phyloP scores from a whole-genome alignment of 768 basidiomycete genomes.

The Mycena belliarum region DNA sequence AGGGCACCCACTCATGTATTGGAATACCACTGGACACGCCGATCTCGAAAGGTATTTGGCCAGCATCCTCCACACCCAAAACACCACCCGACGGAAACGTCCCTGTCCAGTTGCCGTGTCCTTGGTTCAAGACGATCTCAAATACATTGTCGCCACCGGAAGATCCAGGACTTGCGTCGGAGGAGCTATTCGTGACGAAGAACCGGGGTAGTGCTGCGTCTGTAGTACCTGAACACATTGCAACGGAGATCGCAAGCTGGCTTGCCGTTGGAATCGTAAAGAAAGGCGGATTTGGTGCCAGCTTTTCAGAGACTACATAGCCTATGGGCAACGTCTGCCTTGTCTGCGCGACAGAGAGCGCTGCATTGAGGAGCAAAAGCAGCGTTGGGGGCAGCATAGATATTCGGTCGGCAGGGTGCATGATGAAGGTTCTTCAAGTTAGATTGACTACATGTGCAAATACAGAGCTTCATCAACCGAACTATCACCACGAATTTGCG shows the following conservation, averaged over 20 bases:
- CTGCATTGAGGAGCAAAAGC: constrained; percentile 34
- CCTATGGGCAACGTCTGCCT: constrained; percentile 31
- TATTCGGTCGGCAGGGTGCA: constrained; percentile 15
- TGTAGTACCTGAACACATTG: constrained; percentile 41
- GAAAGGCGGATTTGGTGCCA: constrained; percentile 34
- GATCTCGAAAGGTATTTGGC: constrained; percentile 54
- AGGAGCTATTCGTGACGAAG: constrained; percentile 56
- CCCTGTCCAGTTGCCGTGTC: constrained; percentile 55
- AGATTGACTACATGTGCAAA: not conserved
- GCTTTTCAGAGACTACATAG: constrained; percentile 32
- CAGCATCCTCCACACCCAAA: constrained; percentile 45
- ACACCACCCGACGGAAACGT: constrained; percentile 48
- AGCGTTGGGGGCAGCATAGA: constrained; percentile 39
- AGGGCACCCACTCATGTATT: constrained; percentile 45
- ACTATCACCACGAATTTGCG: no score
- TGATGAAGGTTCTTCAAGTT: not conserved
- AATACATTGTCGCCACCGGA: constrained; percentile 40
- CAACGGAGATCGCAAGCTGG: constrained; percentile 47
- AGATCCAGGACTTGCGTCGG: constrained; percentile 36
- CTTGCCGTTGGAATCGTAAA: constrained; percentile 43
- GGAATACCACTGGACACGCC: constrained; percentile 53
- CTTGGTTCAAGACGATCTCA: constrained; percentile 50
- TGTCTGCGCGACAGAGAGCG: constrained; percentile 34
- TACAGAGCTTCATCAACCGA: not conserved
- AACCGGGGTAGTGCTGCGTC: constrained; percentile 46